Evolutionary conservation across 805 yeast species (phyloP), one percentile per base, ranked within the genome.

Genomic region (Candida chilensis): DNA sequence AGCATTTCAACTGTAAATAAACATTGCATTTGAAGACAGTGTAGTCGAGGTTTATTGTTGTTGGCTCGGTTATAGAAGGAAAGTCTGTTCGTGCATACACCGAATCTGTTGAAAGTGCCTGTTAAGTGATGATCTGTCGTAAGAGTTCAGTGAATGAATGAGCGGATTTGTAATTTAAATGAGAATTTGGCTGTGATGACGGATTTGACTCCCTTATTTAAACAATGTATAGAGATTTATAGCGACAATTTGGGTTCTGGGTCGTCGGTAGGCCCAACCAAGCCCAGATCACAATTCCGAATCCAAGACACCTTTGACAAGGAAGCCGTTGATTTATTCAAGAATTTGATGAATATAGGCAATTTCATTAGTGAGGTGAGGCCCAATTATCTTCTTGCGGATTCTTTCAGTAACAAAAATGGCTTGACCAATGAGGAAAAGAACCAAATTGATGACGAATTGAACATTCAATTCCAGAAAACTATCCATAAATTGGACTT

Each of bases 401-500:
- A 28, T 17, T 20, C 36, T 4, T 5, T 21, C 16, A 29, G 29
- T 5, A 17, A 30, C 8, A 25, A 20, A 3, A 28, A 29, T n/a
- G n/a, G n/a, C n/a, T 55, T 71, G 47, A 41, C 64, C 16, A 60
- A 62, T 18, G 58, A 52, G 7, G 78, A 74, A 24, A 70, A 74
- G 40, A 72, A 73, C 36, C 60, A 63, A 21, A 60, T 76, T 15
- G 82, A 75, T 38, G 67, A 71, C 28, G 74, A 73, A 34, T 58
- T 73, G 26, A 63, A 72, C 33, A 41, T 64, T 16, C 69, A 71
- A 42, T 40, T 75, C 27, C 77, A 71, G 38, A 63, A 64, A 33
- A 56, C 71, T 38, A 64, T 64, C 36, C 71, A 68, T 34, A 66
- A 72, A 42, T 57, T 72, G 28, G 68, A 66, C 35, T 45, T 58